Evolutionary conservation across 371 early-diverging fungal species (phyloP).

Genomic region (Smittium mucronatum): DNA sequence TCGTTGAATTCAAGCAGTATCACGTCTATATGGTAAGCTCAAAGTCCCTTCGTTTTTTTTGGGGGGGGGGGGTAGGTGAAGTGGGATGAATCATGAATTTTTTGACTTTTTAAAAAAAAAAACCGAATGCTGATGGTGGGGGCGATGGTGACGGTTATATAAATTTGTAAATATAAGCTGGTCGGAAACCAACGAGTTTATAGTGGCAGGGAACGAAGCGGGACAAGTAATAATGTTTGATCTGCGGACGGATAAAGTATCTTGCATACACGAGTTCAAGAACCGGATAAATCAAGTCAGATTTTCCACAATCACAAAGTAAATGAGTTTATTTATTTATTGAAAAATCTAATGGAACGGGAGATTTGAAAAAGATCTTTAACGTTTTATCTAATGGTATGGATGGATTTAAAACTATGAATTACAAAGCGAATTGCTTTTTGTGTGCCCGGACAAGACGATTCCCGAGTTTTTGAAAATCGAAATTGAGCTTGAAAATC

Average conservation of each 20-base stretch:
- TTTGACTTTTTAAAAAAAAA: too few species aligned
- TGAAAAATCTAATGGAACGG: neutral
- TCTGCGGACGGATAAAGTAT: slow-evolving; percentile 29
- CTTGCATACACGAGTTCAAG: neutral
- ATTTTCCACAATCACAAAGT: neutral
- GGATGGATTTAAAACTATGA: neutral
- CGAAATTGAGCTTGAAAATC: too few species aligned
- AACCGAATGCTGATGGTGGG: too few species aligned
- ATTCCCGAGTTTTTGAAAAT: too few species aligned
- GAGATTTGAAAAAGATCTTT: neutral
- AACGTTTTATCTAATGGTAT: neutral
- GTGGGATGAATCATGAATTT: too few species aligned
- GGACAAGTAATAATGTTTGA: slow-evolving; percentile 88
- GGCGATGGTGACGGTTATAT: too few species aligned
- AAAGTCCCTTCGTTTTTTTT: slow-evolving; percentile 4
- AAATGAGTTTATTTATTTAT: neutral
- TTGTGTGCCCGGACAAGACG: too few species aligned
- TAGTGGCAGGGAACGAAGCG: slow-evolving; percentile 55
- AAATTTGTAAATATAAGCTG: slow-evolving; percentile 36
- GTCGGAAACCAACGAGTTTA: slow-evolving; percentile 52
- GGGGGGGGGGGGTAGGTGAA: too few species aligned
- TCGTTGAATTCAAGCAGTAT: slow-evolving; percentile 57
- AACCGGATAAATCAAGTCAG: neutral
- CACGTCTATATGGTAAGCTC: slow-evolving; percentile 55
- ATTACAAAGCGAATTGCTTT: neutral